Base-by-base conservation (phyloP, 441 rosid species). In the Cnidoscolus chayamansa region DNA sequence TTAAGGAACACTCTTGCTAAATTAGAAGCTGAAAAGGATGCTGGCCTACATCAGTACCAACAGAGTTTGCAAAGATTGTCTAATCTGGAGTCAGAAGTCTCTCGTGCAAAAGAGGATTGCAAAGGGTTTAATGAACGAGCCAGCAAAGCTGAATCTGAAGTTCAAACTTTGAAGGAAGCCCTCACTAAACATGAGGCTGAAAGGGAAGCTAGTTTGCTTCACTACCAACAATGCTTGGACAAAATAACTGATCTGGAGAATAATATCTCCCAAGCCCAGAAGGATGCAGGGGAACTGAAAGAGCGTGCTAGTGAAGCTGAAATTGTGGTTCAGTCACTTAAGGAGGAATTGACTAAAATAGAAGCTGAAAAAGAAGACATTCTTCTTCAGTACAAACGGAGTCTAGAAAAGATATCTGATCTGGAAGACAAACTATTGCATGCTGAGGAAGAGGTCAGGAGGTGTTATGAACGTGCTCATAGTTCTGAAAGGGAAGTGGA, bases 21-120 rank as follows among this genome's bases (percentile, higher is more conserved):
- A 82, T 83, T 94, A 74, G 96, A 94, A 81, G 89, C 87, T 73
- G 99, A 94, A 80, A 94, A 90, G 82, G 93, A 92, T 79, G 93
- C 91, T 77, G 89, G 70, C 79, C 57, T 84, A 68, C 81, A 83
- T 71, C 87, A 89, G 84, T 92, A 86, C 84, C 92, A 81, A 63
- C 86, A 82, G 78, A 86, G 90, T 76, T 84, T 89, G 80, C 96
- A 90, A 65, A 84, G 89, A 78, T 75, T 92, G 67, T 75, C 91
- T 63, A 82, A 83, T 67, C 76, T 94, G 73, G 97, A 94, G 88
- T 79, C 76, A 66, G 92, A 90, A 84, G 81, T 91, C 65, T 85
- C 90, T 76, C 84, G 72, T 74, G 96, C 94, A 64, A 86, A 79
- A 76, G 88, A 87, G 62, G 89, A 88, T 70, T 90, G 90, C 37